phyloP scores from a whole-genome alignment of 2,329 filamentous ascomycete genomes.

The Knufia fluminis region DNA sequence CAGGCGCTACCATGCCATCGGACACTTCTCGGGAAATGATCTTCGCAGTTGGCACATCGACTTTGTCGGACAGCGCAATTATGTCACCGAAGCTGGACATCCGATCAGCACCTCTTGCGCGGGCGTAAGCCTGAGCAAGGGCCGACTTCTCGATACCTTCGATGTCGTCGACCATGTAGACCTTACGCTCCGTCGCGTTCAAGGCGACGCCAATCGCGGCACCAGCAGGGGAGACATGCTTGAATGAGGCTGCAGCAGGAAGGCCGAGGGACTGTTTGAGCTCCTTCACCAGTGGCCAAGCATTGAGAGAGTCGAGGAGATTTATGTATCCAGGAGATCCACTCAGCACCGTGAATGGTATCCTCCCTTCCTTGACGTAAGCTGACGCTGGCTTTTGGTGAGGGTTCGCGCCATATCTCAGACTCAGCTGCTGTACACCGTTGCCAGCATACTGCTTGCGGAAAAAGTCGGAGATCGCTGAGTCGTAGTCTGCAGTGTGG shows the following conservation, averaged over 20 bases:
- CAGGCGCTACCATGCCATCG: constrained; percentile 88
- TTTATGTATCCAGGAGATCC: constrained; percentile 96
- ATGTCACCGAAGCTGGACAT: constrained; percentile 99
- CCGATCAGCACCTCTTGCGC: constrained; percentile 88
- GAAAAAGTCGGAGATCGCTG: constrained; percentile 93
- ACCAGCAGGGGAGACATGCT: constrained; percentile 95
- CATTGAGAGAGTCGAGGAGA: constrained; percentile 88
- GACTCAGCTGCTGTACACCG: constrained; percentile 69
- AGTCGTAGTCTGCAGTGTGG: constrained; percentile 94
- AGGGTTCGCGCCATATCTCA: constrained; percentile 93
- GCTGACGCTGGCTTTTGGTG: constrained; percentile 96
- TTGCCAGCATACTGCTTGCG: constrained; percentile 88
- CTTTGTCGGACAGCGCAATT: constrained; percentile 82
- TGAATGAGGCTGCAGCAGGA: constrained; percentile 94
- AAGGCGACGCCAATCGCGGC: constrained; percentile 88
- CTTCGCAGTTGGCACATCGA: constrained; percentile 87
- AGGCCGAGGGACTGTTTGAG: constrained; percentile 78
- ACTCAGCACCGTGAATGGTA: constrained; percentile 91
- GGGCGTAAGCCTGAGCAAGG: constrained; percentile 89
- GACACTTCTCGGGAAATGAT: constrained; percentile 98
- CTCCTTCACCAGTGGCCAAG: constrained; percentile 95
- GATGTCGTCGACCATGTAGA: constrained; percentile 97
- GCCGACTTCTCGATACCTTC: constrained; percentile 74
- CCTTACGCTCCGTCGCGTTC: constrained; percentile 79
- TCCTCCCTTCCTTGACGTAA: constrained; percentile 58